Evolutionary conservation across 108 stramenopile genomes (phyloP).

Genomic region (Schizochytrium sp.): DNA sequence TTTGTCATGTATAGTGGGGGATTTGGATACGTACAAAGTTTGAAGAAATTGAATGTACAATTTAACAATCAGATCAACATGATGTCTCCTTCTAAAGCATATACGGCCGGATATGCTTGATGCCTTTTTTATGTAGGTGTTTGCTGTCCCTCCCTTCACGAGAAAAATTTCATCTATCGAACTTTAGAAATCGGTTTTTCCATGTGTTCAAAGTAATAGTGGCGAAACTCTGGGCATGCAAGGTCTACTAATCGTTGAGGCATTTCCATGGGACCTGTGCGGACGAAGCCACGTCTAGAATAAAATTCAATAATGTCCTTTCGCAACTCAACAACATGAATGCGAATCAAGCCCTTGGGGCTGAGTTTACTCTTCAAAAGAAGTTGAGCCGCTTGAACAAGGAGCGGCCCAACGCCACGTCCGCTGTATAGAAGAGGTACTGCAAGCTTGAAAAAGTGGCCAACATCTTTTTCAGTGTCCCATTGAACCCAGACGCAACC

Average conservation of each 20-base stretch:
- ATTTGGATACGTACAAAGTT: too few relatives aligned
- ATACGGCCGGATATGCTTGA: too few relatives aligned
- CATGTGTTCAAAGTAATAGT: not conserved
- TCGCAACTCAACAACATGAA: not conserved
- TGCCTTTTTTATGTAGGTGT: too few relatives aligned
- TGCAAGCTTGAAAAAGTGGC: not conserved
- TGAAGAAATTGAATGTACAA: too few relatives aligned
- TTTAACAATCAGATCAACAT: too few relatives aligned
- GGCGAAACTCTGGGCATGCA: constrained; percentile 11
- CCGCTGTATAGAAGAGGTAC: constrained; percentile 20
- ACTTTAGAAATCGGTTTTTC: not conserved
- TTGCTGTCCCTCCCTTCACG: too few relatives aligned
- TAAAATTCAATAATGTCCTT: not conserved
- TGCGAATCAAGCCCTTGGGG: not conserved
- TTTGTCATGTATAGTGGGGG: too few relatives aligned
- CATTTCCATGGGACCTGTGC: not conserved
- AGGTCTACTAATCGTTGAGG: not conserved
- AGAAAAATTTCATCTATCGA: too few relatives aligned
- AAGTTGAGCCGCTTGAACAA: constrained; percentile 16
- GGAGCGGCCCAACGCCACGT: not conserved
- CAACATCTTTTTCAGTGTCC: not conserved
- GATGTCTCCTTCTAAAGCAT: too few relatives aligned
- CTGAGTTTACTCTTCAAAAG: not conserved
- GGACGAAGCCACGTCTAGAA: constrained; percentile 1
- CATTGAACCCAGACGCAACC: constrained; percentile 14